Percentiles rank a stretch among this genome's conserved stretches.
phyloP scores from a whole-genome alignment of 352 stramenopile species.

The Phytophthora brassicae region DNA sequence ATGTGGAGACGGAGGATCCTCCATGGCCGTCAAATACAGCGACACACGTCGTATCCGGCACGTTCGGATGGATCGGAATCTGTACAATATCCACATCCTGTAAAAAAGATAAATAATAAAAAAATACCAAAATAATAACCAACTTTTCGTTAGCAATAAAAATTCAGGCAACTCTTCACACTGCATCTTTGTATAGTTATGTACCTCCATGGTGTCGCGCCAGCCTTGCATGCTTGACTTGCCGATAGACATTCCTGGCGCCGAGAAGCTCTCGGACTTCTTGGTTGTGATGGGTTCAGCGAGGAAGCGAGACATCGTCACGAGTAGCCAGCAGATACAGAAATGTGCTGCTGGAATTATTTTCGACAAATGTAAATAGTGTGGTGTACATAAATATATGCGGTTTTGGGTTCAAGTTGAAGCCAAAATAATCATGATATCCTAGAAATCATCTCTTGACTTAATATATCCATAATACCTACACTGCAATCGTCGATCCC shows the following conservation, averaged over 20 bases:
- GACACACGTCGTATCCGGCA: constrained; percentile 64
- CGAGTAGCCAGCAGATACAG: neutral
- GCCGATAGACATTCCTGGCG: constrained; percentile 58
- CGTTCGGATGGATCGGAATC: constrained; percentile 58
- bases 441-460: too few species aligned
- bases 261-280: constrained; percentile 46
- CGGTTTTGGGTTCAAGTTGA: constrained; percentile 8
- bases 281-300: constrained; percentile 81
- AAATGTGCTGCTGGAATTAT: neutral
- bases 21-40: constrained; percentile 87
- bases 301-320: constrained; percentile 81
- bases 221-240: constrained; percentile 83
- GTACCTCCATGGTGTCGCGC: constrained; percentile 85
- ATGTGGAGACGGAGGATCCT: constrained; percentile 63
- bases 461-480: too few species aligned
- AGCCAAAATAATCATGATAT: too few species aligned
- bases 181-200: neutral
- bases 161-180: neutral
- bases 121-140: constrained; percentile 3
- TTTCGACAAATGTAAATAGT: neutral
- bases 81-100: constrained; percentile 79
- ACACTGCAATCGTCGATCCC: neutral
- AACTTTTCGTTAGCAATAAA: too few species aligned
- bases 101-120: too few species aligned
- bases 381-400: neutral